These are phyloP conservation scores for Fusarium goolgardi DNA, from an alignment of 2,329 filamentous ascomycete species.

Conservation along the genomic window DNA sequence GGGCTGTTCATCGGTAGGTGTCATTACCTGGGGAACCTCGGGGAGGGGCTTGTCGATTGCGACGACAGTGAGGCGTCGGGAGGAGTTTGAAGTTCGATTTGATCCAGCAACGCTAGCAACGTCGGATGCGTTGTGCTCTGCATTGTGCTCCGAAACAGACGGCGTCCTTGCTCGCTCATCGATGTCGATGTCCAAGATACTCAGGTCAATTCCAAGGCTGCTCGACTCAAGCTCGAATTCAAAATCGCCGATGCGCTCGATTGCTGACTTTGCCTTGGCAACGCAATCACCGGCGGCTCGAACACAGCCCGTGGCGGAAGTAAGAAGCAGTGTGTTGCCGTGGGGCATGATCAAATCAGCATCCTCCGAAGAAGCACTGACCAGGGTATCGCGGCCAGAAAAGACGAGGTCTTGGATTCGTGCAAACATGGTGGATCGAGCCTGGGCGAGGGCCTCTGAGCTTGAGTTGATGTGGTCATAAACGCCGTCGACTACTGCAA, in stretches of 20 bases:
- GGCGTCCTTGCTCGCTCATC: slow-evolving; percentile 51
- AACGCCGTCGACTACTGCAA: slow-evolving; percentile 84
- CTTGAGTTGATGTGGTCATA: slow-evolving; percentile 79
- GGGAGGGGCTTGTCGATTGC: slow-evolving; percentile 76
- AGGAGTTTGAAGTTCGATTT: slow-evolving; percentile 52
- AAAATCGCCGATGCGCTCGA: slow-evolving; percentile 91
- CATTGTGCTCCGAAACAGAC: slow-evolving; percentile 50
- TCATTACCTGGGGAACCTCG: slow-evolving; percentile 68
- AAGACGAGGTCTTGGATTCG: slow-evolving; percentile 83
- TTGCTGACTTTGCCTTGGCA: slow-evolving; percentile 83
- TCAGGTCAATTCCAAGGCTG: slow-evolving; percentile 67
- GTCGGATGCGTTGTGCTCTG: slow-evolving; percentile 51
- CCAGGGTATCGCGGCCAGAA: slow-evolving; percentile 83
- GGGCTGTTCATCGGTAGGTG: slow-evolving; percentile 50
- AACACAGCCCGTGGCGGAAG: slow-evolving; percentile 87
- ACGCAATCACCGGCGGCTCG: slow-evolving; percentile 92
- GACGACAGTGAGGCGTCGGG: slow-evolving; percentile 56
- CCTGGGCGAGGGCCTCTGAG: slow-evolving; percentile 73
- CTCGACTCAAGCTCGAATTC: slow-evolving; percentile 78
- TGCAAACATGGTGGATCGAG: slow-evolving; percentile 81
- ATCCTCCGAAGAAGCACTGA: slow-evolving; percentile 72
- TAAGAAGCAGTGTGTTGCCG: slow-evolving; percentile 79
- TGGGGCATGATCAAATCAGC: slow-evolving; percentile 85
- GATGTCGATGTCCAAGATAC: slow-evolving; percentile 58
- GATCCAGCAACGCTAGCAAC: slow-evolving; percentile 55